phyloP scores from a whole-genome alignment of 2,329 filamentous ascomycete genomes.

The Gremmenia infestans region DNA sequence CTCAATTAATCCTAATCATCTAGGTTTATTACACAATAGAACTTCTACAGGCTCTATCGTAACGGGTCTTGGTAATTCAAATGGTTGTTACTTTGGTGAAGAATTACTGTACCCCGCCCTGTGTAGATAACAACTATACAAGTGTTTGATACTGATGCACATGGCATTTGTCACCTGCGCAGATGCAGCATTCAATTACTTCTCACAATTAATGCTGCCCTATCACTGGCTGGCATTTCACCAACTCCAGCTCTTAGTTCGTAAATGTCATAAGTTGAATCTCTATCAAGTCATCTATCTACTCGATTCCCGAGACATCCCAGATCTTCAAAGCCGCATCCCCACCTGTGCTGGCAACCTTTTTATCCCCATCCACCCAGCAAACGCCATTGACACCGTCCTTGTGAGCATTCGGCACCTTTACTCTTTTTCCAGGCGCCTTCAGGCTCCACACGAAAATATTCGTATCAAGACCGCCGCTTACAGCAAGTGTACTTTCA shows the following conservation, averaged over 20 bases:
- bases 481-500: constrained; percentile 71
- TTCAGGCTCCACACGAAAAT: constrained; percentile 85
- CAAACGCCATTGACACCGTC: constrained; percentile 86
- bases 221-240: too few species aligned
- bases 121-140: too few species aligned
- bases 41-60: too few species aligned
- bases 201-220: background rate
- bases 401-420: constrained; percentile 86
- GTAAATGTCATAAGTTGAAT: too few species aligned
- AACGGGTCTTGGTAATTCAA: too few species aligned
- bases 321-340: constrained; percentile 92
- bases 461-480: constrained; percentile 84
- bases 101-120: too few species aligned
- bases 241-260: too few species aligned
- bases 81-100: too few species aligned
- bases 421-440: constrained; percentile 79
- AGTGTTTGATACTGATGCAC: too few species aligned
- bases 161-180: too few species aligned
- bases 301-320: constrained; percentile 57
- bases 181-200: background rate
- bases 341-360: constrained; percentile 73
- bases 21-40: too few species aligned
- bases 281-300: constrained; percentile 8
- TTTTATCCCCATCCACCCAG: constrained; percentile 64
- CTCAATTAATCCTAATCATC: too few species aligned